Conservation (phyloP, 2,329 filamentous ascomycete species). For the Graphium sp. region DNA sequence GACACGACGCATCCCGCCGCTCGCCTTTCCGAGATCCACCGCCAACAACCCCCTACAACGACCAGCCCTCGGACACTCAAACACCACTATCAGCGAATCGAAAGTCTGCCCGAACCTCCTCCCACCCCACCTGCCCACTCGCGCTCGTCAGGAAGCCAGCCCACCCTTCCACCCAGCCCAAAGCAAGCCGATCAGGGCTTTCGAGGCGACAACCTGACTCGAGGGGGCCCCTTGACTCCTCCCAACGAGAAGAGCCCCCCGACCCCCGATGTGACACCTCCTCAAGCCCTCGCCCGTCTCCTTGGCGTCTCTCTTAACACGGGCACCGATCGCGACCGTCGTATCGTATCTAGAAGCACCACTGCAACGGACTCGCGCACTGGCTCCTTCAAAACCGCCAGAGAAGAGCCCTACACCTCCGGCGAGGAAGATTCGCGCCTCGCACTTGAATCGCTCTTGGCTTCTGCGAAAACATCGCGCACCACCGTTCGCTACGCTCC, state of each 20-base stretch:
- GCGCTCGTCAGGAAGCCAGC: slow-evolving; percentile 19
- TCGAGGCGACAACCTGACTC: too few relatives aligned
- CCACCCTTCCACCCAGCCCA: slow-evolving; percentile 2
- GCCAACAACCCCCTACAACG: not conserved
- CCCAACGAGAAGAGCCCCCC: slow-evolving; percentile 51
- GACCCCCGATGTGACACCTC: slow-evolving; percentile 62
- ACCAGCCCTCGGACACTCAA: slow-evolving; percentile 20
- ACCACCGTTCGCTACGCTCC: slow-evolving; percentile 22
- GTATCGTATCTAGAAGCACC: slow-evolving; percentile 32
- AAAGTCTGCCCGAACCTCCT: slow-evolving; percentile 31
- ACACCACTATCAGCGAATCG: slow-evolving; percentile 22
- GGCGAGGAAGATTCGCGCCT: slow-evolving; percentile 35
- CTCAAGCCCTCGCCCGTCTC: slow-evolving; percentile 30
- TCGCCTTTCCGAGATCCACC: slow-evolving; percentile 16
- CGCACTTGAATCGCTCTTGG: slow-evolving; percentile 19
- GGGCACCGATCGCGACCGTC: slow-evolving; percentile 27
- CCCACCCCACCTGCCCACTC: slow-evolving; percentile 49
- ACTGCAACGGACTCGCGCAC: slow-evolving; percentile 39
- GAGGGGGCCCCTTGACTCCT: too few relatives aligned
- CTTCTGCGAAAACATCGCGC: slow-evolving; percentile 24
- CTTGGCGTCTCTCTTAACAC: too few relatives aligned
- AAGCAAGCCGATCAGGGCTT: slow-evolving; percentile 3
- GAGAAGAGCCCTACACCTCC: slow-evolving; percentile 45
- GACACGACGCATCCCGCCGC: slow-evolving; percentile 12
- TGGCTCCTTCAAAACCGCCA: slow-evolving; percentile 57